Evolutionary conservation across 2,329 filamentous ascomycete species (phyloP), one percentile per base, ranked within the genome.

Genomic region (Neoscytalidium dimidiatum): DNA sequence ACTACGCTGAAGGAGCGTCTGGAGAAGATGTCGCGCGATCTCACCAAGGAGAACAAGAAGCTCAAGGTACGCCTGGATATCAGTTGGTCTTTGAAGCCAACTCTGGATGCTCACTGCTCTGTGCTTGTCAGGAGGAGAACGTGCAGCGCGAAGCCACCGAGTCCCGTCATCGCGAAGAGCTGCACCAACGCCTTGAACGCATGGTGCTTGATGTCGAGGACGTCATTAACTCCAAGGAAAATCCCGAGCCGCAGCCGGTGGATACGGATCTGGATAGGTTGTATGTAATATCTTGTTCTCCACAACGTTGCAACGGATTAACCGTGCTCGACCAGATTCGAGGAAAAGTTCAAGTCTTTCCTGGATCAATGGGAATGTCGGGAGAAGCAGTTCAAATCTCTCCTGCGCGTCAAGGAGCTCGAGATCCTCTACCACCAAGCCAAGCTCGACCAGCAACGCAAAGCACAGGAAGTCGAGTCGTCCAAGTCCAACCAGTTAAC

Each of bases 21-120:
- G 51, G 95, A 99, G 79, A 99, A 98, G 76, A 83, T 99, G 33
- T 97, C 94, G 72, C 85, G 95, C 64, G 95, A 99, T 78, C 85
- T 99, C 64, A 95, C 96, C 67, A 91, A 94, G 72, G 95, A 99
- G 75, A 99, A 99, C 78, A 98, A 98, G 80, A 96, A 96, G 80
- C 88, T 99, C 69, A 98, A 98, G 90, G 92, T 95, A 79, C 71
- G 81, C 76, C 19, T 46, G 6, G 38, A 38, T n/a, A 19, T 19
- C 13, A 4, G 11, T n/a, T n/a, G 23, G 19, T 33, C 6, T 26
- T 29, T 13, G 9, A 31, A 52, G 21, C 19, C n/a, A 9, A 41
- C 41, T 29, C 23, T 19, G 21, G 21, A 28, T 52, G 64, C 69
- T 70, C 66, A 71, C 63, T 56, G 58, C 66, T 23, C 19, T 35